Evolutionary conservation across 2,329 filamentous ascomycete species (phyloP).

Genomic region (Neofusicoccum umdonicola): DNA sequence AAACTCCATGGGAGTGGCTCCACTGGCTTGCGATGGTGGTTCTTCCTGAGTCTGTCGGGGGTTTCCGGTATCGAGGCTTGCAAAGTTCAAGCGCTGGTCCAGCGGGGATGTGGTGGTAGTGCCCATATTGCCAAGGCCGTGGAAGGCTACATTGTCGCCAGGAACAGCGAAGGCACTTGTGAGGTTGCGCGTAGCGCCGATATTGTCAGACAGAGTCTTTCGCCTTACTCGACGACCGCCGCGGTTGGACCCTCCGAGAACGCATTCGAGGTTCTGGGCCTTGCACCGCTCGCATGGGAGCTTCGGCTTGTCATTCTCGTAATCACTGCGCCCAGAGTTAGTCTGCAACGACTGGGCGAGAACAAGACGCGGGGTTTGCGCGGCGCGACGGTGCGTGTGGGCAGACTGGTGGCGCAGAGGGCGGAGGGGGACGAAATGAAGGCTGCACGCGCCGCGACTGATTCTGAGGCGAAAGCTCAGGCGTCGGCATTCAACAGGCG

Average conservation of each 20-base stretch:
- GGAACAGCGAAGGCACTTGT: conserved; percentile 20
- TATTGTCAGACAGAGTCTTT: conserved; percentile 38
- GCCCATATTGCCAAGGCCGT: conserved; percentile 36
- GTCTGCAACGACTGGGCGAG: neutral
- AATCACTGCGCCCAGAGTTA: conserved; percentile 32
- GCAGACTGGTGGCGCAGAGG: neutral
- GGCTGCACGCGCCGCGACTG: neutral
- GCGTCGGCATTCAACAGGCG: neutral
- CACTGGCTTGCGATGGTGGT: neutral
- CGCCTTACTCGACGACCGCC: conserved; percentile 56
- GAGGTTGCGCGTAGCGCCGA: conserved; percentile 26
- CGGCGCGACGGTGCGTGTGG: neutral
- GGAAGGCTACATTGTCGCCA: conserved; percentile 32
- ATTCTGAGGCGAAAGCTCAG: neutral
- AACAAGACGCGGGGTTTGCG: neutral
- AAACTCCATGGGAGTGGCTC: conserved; percentile 29
- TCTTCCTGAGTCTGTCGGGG: neutral
- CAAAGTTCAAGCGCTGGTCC: conserved; percentile 7
- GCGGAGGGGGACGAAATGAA: neutral
- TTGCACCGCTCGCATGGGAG: conserved; percentile 59
- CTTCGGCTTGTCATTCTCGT: conserved; percentile 41
- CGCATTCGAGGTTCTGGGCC: conserved; percentile 57
- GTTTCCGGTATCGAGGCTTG: conserved; percentile 6
- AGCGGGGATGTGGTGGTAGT: conserved; percentile 24
- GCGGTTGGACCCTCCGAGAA: conserved; percentile 59